Conservation (phyloP, 2,329 filamentous ascomycete genomes). For the Chaetomiaceae sp. region DNA sequence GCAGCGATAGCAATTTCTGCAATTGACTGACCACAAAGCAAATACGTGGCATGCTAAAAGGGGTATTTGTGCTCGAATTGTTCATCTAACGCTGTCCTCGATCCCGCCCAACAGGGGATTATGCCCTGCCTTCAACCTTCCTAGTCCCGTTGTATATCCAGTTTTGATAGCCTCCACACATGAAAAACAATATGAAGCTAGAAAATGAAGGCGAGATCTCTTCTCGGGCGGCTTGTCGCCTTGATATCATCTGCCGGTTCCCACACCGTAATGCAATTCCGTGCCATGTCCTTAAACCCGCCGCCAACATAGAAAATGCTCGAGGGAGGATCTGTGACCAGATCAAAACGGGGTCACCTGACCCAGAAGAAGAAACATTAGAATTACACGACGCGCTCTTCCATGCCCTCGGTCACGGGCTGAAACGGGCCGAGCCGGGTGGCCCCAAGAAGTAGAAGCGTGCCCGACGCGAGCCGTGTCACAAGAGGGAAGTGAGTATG, state of each 20-base stretch:
- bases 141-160: slow-evolving; percentile 1
- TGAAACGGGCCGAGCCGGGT: neutral
- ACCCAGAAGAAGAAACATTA: slow-evolving; percentile 7
- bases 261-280: slow-evolving; percentile 6
- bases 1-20: neutral
- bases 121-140: neutral
- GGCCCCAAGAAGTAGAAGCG: slow-evolving; percentile 6
- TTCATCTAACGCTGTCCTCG: slow-evolving; percentile 5
- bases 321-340: neutral
- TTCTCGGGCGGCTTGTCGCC: no score
- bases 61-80: slow-evolving; percentile 6
- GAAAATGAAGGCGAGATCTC: neutral
- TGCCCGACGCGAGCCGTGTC: slow-evolving; percentile 4
- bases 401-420: neutral
- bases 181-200: neutral
- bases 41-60: neutral
- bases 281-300: slow-evolving; percentile 9
- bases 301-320: neutral
- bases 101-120: no score
- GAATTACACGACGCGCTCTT: slow-evolving; percentile 2
- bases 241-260: neutral
- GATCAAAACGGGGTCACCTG: neutral
- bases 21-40: neutral
- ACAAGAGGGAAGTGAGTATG: slow-evolving; percentile 7
- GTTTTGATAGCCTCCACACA: neutral